A percentile compares a stretch with the other conserved stretches of the same genome.
phyloP scores from a whole-genome alignment of 805 yeast genomes.

The Scheffersomyces amazonensis region DNA sequence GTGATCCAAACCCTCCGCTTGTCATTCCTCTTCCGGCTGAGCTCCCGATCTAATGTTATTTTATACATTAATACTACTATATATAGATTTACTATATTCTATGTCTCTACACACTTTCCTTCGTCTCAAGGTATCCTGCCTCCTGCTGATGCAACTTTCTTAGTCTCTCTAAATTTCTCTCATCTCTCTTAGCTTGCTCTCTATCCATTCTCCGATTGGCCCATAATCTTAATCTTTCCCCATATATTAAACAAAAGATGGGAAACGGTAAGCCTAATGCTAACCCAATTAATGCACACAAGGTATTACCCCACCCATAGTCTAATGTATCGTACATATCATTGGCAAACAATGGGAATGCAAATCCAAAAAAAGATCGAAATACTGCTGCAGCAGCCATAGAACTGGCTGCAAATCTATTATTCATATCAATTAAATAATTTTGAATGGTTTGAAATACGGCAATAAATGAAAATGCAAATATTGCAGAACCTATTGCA shows the following conservation, averaged over 20 bases:
- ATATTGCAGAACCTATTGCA: conserved; percentile 37
- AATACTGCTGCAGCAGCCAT: conserved; percentile 57
- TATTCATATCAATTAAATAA: conserved; percentile 56
- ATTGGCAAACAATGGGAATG: conserved; percentile 53
- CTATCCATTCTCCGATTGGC: conserved; percentile 49
- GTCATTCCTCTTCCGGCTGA: too few species aligned
- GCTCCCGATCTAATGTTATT: too few species aligned
- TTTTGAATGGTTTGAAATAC: conserved; percentile 55
- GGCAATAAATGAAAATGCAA: conserved; percentile 43
- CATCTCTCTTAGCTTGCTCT: conserved; percentile 46
- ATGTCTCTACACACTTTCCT: background rate
- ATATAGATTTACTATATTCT: background rate
- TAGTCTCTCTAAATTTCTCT: conserved; percentile 36
- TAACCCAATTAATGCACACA: conserved; percentile 50
- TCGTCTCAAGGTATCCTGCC: background rate
- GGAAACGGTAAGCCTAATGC: conserved; percentile 56
- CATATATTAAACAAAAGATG: conserved; percentile 47
- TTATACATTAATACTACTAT: background rate
- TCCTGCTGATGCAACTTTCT: conserved; percentile 11
- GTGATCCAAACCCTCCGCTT: too few species aligned
- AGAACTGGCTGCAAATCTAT: conserved; percentile 56
- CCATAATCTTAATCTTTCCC: conserved; percentile 44
- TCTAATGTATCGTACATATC: conserved; percentile 47
- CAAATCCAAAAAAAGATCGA: conserved; percentile 53
- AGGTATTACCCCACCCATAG: conserved; percentile 51